phyloP scores from a whole-genome alignment of 2,329 filamentous ascomycete species.

The Mycosphaerella sp. region DNA sequence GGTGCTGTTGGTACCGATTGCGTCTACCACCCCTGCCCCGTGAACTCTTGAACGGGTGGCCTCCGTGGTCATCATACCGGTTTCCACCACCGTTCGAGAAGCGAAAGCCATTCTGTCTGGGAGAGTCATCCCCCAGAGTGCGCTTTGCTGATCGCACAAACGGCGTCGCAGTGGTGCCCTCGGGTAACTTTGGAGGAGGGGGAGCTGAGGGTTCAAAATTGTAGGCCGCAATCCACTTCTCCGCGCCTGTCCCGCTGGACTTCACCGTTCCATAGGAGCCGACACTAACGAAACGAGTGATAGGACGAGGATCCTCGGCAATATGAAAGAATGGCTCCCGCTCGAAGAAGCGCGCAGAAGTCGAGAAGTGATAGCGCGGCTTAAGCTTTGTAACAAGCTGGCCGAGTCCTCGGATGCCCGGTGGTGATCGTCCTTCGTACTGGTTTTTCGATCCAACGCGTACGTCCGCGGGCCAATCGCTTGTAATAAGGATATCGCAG shows the following conservation, averaged over 20 bases:
- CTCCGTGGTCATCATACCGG: conserved; percentile 15
- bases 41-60: not conserved
- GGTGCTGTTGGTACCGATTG: conserved; percentile 16
- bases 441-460: conserved; percentile 33
- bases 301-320: conserved; percentile 38
- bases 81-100: conserved; percentile 47
- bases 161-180: conserved; percentile 69
- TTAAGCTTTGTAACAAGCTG: conserved; percentile 73
- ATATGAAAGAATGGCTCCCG: conserved; percentile 83
- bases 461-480: conserved; percentile 74
- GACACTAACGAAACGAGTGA: conserved; percentile 88
- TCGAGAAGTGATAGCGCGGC: conserved; percentile 85
- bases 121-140: conserved; percentile 29
- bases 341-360: conserved; percentile 72
- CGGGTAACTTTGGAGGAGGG: conserved; percentile 54
- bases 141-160: conserved; percentile 57
- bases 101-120: conserved; percentile 37
- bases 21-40: conserved; percentile 1
- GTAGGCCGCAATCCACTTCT: conserved; percentile 75
- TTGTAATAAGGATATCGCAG: conserved; percentile 81
- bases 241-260: conserved; percentile 26
- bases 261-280: conserved; percentile 64
- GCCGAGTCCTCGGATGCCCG: conserved; percentile 51
- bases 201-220: conserved; percentile 52
- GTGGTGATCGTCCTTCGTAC: conserved; percentile 35